Conservation (phyloP, 352 stramenopile species). For the Phytophthora brassicae region DNA sequence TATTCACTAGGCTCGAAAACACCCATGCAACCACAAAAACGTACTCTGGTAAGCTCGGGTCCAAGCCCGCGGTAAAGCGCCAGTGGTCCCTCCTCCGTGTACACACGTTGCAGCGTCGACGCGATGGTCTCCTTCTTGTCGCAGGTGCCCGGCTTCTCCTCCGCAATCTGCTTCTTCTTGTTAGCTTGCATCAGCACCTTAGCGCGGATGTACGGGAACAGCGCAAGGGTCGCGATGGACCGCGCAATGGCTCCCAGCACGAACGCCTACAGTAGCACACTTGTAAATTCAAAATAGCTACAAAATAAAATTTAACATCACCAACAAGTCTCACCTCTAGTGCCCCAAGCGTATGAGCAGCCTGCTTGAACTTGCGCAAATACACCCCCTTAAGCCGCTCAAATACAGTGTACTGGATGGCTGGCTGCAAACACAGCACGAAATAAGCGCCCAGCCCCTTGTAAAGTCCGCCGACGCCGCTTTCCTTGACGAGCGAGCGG, state of each 20-base stretch:
- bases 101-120: slow-evolving; percentile 69
- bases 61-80: slow-evolving; percentile 94
- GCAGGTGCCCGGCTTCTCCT: not conserved
- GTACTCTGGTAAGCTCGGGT: slow-evolving; percentile 91
- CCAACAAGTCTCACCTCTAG: slow-evolving; percentile 50
- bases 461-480: slow-evolving; percentile 75
- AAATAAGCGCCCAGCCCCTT: slow-evolving; percentile 91
- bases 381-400: slow-evolving; percentile 87
- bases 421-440: slow-evolving; percentile 96
- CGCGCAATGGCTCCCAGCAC: slow-evolving; percentile 93
- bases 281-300: not conserved
- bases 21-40: not conserved
- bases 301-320: not conserved
- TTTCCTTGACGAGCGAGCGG: slow-evolving; percentile 66
- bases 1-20: too few species aligned
- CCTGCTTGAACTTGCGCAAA: slow-evolving; percentile 61
- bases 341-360: slow-evolving; percentile 54
- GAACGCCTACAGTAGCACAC: slow-evolving; percentile 81
- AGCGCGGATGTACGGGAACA: slow-evolving; percentile 96
- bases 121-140: slow-evolving; percentile 84
- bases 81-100: slow-evolving; percentile 82
- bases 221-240: slow-evolving; percentile 93
- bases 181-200: slow-evolving; percentile 95
- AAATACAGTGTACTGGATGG: slow-evolving; percentile 97
- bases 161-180: slow-evolving; percentile 59